Conservation (phyloP, 148 eudicot genomes). For the Polygonum maritimum region DNA sequence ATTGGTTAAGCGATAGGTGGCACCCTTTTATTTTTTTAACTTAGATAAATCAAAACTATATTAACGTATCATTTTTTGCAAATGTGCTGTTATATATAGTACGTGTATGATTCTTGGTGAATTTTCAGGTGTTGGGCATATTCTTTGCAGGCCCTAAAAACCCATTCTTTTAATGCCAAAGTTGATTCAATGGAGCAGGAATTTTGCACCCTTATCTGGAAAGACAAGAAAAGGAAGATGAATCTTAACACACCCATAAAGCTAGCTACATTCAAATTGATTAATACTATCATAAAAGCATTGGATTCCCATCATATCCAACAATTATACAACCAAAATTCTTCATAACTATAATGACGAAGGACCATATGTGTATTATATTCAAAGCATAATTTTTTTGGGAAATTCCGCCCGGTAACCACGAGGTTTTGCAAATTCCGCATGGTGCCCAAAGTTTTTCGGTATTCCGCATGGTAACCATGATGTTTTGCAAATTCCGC, state of each 20-base stretch:
- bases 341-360: slow-evolving; percentile 5
- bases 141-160: slow-evolving; percentile 6
- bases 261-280: background rate
- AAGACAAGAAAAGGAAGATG: background rate
- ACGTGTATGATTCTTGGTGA: background rate
- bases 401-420: no score
- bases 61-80: background rate
- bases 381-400: background rate
- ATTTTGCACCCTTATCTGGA: background rate
- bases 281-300: background rate
- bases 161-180: background rate
- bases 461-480: no score
- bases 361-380: background rate
- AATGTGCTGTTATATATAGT: no score
- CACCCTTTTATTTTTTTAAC: background rate
- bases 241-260: slow-evolving; percentile 5
- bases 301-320: slow-evolving; percentile 7
- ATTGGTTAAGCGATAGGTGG: background rate
- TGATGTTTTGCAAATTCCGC: no score
- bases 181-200: slow-evolving; percentile 4
- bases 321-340: background rate
- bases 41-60: no score
- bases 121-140: slow-evolving; percentile 6
- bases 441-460: no score
- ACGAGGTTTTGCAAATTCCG: no score